Evolutionary conservation across 2,329 filamentous ascomycete species (phyloP), one percentile per base, ranked within the genome.

Genomic region (Rhynchosporium agropyri): DNA sequence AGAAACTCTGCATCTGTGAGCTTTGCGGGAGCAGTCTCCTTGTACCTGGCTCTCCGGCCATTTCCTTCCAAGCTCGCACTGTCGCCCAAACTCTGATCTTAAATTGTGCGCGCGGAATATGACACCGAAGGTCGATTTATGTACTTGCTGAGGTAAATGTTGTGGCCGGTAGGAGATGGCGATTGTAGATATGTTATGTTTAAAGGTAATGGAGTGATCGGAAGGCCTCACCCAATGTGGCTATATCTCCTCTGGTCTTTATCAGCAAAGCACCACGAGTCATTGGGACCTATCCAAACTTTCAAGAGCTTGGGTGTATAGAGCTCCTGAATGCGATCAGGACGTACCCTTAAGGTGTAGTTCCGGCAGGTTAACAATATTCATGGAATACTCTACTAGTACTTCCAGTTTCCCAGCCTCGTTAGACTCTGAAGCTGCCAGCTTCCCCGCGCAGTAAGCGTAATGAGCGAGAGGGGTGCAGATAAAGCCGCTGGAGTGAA

Each of bases 1-100:
- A 85, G 77, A 92, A 94, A 72, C 84, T 86, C 75, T 88, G 87
- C 85, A 92, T 87, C 73, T 87, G 84, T 51, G 83, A 81, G 74
- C 81, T 87, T 74, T 90, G 88, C 42, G 87, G 87, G 74, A 89
- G 77, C 68, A 89, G 80, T 74, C 83, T 84, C 73, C 87, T 82
- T 70, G 82, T 81, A 62, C 82, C 79, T 65, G 83, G 81, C 75
- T 90, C 86, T 77, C 83, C 82, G 70, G 86, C 83, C 87, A 89
- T 89, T 72, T 72, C 68, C 46, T 67, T 62, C 62, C 59, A 46
- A 45, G 50, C 49, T 55, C 56, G 55, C 31, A 4, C 51, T n/a
- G n/a, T 42, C 48, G 43, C 49, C n/a, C n/a, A 56, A 33, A n/a
- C 43, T 13, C 33, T 36, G 20, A 40, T 9, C 31, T 26, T 42